These are phyloP conservation scores for Tremella fuciformis DNA, from an alignment of 768 basidiomycete genomes.

Conservation along the genomic window DNA sequence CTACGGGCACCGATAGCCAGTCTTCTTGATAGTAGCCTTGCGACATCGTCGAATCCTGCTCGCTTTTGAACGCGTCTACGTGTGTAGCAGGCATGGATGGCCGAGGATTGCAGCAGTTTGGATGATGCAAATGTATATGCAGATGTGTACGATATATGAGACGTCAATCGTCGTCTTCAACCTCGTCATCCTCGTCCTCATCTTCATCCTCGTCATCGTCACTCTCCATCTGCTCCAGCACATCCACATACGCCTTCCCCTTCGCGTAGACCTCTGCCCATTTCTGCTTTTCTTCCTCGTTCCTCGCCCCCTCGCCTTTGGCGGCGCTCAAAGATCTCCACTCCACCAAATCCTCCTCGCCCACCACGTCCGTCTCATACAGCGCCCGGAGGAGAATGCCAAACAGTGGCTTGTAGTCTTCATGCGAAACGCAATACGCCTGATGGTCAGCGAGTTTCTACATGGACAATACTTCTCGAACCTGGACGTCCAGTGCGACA, in stretches of 20 bases:
- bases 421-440: conserved; percentile 55
- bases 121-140: neutral
- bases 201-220: conserved; percentile 47
- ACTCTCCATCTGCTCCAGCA: conserved; percentile 44
- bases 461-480: conserved; percentile 44
- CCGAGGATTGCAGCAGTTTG: too few relatives aligned
- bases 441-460: conserved; percentile 17
- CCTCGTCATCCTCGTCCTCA: conserved; percentile 50
- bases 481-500: conserved; percentile 75
- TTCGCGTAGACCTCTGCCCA: conserved; percentile 38
- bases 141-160: neutral
- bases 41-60: conserved; percentile 24
- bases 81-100: too few relatives aligned
- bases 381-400: conserved; percentile 78
- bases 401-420: conserved; percentile 63
- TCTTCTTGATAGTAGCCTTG: conserved; percentile 51
- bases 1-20: conserved; percentile 35
- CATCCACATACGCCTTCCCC: conserved; percentile 43
- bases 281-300: conserved; percentile 58
- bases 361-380: conserved; percentile 88
- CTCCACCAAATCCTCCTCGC: conserved; percentile 80
- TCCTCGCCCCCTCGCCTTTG: conserved; percentile 66
- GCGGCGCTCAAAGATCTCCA: conserved; percentile 65
- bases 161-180: conserved; percentile 22
- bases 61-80: too few relatives aligned